phyloP scores from a whole-genome alignment of 164 flowering plant genomes.

The Piper betle region DNA sequence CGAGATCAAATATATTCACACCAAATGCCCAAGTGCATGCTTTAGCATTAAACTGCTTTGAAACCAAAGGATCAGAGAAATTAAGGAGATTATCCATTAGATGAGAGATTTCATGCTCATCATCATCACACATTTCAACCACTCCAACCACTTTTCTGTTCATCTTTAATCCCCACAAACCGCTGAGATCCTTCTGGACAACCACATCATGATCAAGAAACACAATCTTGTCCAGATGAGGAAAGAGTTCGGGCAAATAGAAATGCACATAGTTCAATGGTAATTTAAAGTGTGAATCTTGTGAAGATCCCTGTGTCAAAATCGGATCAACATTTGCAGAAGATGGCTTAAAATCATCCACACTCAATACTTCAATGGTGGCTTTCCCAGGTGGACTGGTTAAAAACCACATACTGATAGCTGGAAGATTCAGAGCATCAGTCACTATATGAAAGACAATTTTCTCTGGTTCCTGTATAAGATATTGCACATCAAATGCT shows the following conservation, averaged over 20 bases:
- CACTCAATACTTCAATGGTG: conserved; percentile 36
- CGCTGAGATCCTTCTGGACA: conserved; percentile 62
- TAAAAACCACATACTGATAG: conserved; percentile 69
- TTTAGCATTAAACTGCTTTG: conserved; percentile 35
- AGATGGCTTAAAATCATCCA: conserved; percentile 36
- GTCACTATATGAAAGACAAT: no score
- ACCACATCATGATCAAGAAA: conserved; percentile 96
- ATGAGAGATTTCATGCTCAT: conserved; percentile 34
- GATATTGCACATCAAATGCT: no score
- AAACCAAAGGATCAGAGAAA: conserved; percentile 23
- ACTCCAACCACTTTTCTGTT: conserved; percentile 71
- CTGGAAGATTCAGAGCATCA: no score
- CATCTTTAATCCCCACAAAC: conserved; percentile 60
- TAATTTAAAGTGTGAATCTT: conserved; percentile 47
- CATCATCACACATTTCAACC: conserved; percentile 62
- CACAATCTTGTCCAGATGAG: conserved; percentile 55
- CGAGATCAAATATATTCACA: conserved; percentile 76
- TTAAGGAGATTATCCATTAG: conserved; percentile 52
- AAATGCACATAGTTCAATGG: conserved; percentile 71
- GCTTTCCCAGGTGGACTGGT: conserved; percentile 6
- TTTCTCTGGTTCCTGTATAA: no score
- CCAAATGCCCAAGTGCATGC: conserved; percentile 98
- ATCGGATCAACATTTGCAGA: conserved; percentile 21
- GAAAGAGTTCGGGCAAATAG: conserved; percentile 77
- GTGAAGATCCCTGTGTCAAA: conserved; percentile 24